A percentile compares a stretch with the other conserved stretches of the same genome.
Conservation (phyloP, 2,329 filamentous ascomycete genomes). For the Hypoxylon sp. region DNA sequence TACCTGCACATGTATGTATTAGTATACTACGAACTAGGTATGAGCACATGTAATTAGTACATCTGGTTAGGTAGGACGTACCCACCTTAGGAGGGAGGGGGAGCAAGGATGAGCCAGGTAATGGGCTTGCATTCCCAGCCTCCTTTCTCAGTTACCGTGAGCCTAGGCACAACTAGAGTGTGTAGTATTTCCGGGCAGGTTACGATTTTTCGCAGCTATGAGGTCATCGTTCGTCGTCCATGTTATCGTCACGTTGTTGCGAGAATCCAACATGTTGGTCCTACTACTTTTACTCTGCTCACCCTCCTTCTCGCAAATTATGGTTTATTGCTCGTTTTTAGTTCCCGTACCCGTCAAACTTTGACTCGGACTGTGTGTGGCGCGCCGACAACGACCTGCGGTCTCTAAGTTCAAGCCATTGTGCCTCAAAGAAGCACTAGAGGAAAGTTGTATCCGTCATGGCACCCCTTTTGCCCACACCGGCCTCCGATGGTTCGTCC, state of each 20-base stretch:
- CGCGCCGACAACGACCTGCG: conserved; percentile 5
- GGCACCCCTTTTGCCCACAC: conserved; percentile 42
- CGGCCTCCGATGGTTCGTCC: conserved; percentile 19
- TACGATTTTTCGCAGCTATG: conserved; percentile 23
- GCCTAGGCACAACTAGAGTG: conserved; percentile 13
- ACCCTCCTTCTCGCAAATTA: conserved; percentile 22
- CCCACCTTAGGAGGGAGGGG: conserved; percentile 5
- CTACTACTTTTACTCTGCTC: conserved; percentile 34
- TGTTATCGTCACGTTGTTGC: conserved; percentile 21
- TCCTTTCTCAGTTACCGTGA: conserved; percentile 3
- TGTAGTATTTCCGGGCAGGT: conserved; percentile 11
- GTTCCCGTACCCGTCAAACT: conserved; percentile 25
- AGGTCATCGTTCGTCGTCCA: conserved; percentile 41
- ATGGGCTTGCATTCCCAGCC: conserved; percentile 17
- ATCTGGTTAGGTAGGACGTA: background rate
- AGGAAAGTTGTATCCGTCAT: conserved; percentile 30
- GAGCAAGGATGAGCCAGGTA: conserved; percentile 27
- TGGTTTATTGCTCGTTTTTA: conserved; percentile 21
- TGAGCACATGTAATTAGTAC: background rate
- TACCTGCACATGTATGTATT: conserved; percentile 25
- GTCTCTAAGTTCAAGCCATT: conserved; percentile 15
- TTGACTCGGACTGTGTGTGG: conserved; percentile 4
- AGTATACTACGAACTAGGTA: conserved; percentile 3
- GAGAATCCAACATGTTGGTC: conserved; percentile 26
- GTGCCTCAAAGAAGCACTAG: conserved; percentile 6